phyloP scores from a whole-genome alignment of 257 asterid species.

The Misopates orontium region DNA sequence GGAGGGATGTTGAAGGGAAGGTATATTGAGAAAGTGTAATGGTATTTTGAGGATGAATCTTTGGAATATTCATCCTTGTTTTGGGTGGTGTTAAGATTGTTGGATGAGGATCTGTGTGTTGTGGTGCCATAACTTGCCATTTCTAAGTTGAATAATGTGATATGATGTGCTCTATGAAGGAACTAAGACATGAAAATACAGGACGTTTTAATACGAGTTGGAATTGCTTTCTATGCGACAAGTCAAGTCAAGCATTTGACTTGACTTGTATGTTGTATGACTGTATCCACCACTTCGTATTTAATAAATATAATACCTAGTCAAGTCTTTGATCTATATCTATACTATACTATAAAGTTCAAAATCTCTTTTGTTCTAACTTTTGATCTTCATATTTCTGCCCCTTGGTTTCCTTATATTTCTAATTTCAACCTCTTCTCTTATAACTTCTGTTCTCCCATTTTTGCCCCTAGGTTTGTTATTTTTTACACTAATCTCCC shows the following conservation, averaged over 20 bases:
- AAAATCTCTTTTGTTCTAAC: no score
- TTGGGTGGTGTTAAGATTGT: conserved; percentile 24
- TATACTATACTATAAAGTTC: no score
- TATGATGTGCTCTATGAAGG: background rate
- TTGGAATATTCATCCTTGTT: conserved; percentile 18
- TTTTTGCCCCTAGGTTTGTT: no score
- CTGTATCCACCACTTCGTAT: no score
- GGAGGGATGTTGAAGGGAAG: conserved; percentile 64
- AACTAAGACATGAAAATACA: background rate
- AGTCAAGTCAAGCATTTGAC: conserved; percentile 14
- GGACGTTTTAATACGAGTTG: background rate
- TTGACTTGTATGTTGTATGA: background rate
- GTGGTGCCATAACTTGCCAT: conserved; percentile 54
- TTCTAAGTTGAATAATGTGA: background rate
- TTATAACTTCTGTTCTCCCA: no score
- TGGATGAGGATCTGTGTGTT: conserved; percentile 43
- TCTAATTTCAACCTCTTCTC: no score
- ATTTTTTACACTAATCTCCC: no score
- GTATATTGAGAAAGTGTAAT: conserved; percentile 31
- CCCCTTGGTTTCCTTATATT: no score
- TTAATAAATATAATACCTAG: no score
- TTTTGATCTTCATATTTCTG: no score
- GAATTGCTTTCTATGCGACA: background rate
- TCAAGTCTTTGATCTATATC: no score
- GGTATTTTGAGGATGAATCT: conserved; percentile 20